Evolutionary conservation across 169 alveolate genomes (phyloP), one percentile per base, ranked within the genome.

Genomic region (Plasmodium knowlesi): DNA sequence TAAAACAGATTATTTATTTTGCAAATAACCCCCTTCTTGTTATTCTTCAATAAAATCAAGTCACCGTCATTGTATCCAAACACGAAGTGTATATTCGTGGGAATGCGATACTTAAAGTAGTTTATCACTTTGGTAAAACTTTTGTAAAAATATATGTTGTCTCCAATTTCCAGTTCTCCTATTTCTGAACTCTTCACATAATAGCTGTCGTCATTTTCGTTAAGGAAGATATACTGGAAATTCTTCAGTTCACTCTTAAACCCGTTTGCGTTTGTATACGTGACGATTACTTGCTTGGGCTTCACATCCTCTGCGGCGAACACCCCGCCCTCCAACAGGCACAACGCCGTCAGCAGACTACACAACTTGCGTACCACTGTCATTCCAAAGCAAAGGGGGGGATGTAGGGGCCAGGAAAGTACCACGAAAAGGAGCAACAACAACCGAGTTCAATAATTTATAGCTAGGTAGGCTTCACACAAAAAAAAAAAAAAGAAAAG

Each of bases 101-200:
- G 93, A 14, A 78, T 50, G 6, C 85, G 28, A 22, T 73, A 86
- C 57, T 74, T 74, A 86, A 86, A 86, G 37, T 74, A 86, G 28
- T 78, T 86, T n/a, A 86, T 86, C 28, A 86, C 57, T 32, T 74
- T 86, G 12, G 93, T 86, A 25, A 46, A 86, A 73, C 93, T 86
- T 76, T 86, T 86, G 30, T 86, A 86, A 86, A 86, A 86, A 34
- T 86, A 74, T 22, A 86, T 74, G 14, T 86, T 83, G 28, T 74
- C 81, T 12, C 81, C 67, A n/a, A 86, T 19, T 3, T 86, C 54
- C 14, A 86, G 30, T 3, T 86, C 85, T 22, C 81, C 81, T 54
- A 86, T 25, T 6, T 30, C 34, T 1, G 82, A 74, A 19, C 54
- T 74, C 12, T 37, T 28, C 43, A 86, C 71, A 28, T 86, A 9